phyloP scores from a whole-genome alignment of 129 eudicot species.

The Rutidosis leptorrhynchoides region DNA sequence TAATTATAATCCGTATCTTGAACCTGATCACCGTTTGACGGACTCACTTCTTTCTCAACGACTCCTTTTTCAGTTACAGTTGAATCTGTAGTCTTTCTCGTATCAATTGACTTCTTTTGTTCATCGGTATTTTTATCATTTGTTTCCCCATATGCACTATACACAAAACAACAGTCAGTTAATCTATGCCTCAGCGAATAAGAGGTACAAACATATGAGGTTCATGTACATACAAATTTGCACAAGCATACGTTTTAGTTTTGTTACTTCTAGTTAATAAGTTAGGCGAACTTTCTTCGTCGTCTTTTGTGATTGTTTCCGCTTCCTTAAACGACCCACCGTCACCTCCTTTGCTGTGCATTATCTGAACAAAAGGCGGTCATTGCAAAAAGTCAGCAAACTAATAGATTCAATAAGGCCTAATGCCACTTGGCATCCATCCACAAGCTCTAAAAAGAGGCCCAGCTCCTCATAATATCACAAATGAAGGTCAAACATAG shows the following conservation, averaged over 20 bases:
- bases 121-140: constrained; percentile 20
- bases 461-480: neutral
- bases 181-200: constrained; percentile 11
- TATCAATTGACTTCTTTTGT: constrained; percentile 15
- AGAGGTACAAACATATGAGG: constrained; percentile 3
- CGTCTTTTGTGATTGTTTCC: constrained; percentile 24
- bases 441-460: neutral
- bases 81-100: constrained; percentile 17
- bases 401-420: neutral
- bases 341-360: constrained; percentile 49
- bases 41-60: constrained; percentile 23
- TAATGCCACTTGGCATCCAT: neutral
- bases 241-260: constrained; percentile 37
- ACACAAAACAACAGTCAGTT: constrained; percentile 11
- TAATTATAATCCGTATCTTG: constrained; percentile 27
- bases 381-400: neutral
- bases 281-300: constrained; percentile 26
- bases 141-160: constrained; percentile 37
- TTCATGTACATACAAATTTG: neutral
- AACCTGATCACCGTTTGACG: constrained; percentile 31
- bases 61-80: constrained; percentile 26
- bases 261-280: constrained; percentile 17
- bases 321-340: constrained; percentile 20
- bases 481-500: neutral
- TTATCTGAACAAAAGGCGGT: constrained; percentile 36